Conservation (phyloP, 148 eudicot genomes). For the Nepenthes gracilis region DNA sequence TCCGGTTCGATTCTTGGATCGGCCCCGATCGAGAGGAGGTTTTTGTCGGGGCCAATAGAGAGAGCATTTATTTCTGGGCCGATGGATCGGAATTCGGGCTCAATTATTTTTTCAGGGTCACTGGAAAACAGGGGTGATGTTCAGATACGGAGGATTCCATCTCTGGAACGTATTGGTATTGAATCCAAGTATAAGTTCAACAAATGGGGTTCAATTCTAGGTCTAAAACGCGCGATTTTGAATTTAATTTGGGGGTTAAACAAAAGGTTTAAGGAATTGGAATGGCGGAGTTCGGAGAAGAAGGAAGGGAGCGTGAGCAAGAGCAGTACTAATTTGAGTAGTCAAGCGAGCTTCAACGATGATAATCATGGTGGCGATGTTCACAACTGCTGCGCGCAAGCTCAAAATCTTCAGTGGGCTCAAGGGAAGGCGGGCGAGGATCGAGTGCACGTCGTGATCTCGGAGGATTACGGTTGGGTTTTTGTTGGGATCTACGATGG, state of each 20-base stretch:
- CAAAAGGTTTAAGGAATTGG: background rate
- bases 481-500: slow-evolving; percentile 73
- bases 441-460: slow-evolving; percentile 49
- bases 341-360: slow-evolving; percentile 21
- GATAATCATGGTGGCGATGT: slow-evolving; percentile 16
- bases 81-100: slow-evolving; percentile 27
- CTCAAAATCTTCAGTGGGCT: slow-evolving; percentile 50
- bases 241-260: slow-evolving; percentile 12
- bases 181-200: slow-evolving; percentile 24
- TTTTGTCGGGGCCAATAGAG: slow-evolving; percentile 60
- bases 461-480: slow-evolving; percentile 64
- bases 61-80: slow-evolving; percentile 45
- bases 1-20: slow-evolving; percentile 12
- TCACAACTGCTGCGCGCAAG: slow-evolving; percentile 12
- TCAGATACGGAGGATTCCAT: background rate
- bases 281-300: slow-evolving; percentile 3
- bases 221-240: slow-evolving; percentile 33
- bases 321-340: slow-evolving; percentile 17
- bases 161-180: slow-evolving; percentile 5
- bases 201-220: slow-evolving; percentile 37
- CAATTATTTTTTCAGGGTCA: background rate
- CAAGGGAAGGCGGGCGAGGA: slow-evolving; percentile 73
- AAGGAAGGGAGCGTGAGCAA: slow-evolving; percentile 8
- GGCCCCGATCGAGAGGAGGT: slow-evolving; percentile 45
- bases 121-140: slow-evolving; percentile 12